These are phyloP conservation scores for Pythium diclinum DNA, from an alignment of 352 stramenopile genomes.

Conservation along the genomic window DNA sequence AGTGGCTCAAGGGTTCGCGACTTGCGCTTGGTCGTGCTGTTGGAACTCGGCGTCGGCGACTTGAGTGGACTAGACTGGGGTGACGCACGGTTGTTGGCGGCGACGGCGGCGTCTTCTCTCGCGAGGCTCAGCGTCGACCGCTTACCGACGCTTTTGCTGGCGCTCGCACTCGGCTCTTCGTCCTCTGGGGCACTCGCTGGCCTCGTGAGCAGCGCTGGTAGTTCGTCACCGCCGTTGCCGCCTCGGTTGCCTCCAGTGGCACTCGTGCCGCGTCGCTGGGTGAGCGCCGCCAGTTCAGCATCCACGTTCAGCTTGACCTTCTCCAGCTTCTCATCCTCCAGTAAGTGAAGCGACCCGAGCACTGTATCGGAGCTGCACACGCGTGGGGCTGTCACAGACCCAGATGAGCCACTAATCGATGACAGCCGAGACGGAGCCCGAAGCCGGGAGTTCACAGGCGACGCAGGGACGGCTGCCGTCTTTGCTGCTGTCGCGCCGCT, in stretches of 20 bases:
- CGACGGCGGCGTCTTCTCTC: constrained; percentile 19
- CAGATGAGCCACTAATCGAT: constrained; percentile 12
- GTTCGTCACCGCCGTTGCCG: constrained; percentile 12
- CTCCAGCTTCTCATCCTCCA: constrained; percentile 48
- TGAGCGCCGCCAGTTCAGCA: constrained; percentile 39
- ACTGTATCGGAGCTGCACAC: constrained; percentile 57
- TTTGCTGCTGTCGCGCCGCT: not conserved
- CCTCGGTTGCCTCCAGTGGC: not conserved
- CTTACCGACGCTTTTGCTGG: constrained; percentile 8
- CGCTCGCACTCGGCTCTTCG: not conserved
- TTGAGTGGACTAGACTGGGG: constrained; percentile 27
- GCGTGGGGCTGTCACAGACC: constrained; percentile 36
- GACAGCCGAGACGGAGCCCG: constrained; percentile 12
- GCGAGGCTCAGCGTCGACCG: constrained; percentile 27
- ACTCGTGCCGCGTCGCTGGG: constrained; percentile 17
- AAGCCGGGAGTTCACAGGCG: constrained; percentile 24
- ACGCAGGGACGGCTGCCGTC: constrained; percentile 4
- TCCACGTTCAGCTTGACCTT: constrained; percentile 66
- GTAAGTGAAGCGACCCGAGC: constrained; percentile 44
- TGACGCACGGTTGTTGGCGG: constrained; percentile 14
- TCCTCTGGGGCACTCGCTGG: constrained; percentile 17
- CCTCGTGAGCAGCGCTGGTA: constrained; percentile 23
- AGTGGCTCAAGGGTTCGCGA: constrained; percentile 53
- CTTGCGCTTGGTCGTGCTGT: constrained; percentile 41
- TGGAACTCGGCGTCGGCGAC: constrained; percentile 25